Percentiles rank a stretch among this genome's conserved stretches.
These are phyloP conservation scores for Arthrinium phaeospermum DNA, from an alignment of 2,329 filamentous ascomycete genomes.

Conservation along the genomic window DNA sequence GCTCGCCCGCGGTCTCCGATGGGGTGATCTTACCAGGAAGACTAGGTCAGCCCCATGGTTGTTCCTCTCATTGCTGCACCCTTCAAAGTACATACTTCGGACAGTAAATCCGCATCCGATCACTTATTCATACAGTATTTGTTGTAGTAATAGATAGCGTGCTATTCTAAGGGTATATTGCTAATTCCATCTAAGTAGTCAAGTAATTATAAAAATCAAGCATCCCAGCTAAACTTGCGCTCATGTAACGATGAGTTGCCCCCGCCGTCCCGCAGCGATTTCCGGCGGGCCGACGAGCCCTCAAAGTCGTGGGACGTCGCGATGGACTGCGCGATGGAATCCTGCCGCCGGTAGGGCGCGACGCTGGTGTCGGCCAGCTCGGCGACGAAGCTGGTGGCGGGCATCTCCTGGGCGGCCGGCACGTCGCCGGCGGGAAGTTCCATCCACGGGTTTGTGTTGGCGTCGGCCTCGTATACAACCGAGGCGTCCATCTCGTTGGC, in stretches of 20 bases:
- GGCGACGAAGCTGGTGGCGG: neutral
- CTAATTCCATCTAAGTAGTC: too few species aligned
- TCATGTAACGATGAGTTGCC: neutral
- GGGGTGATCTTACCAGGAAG: too few species aligned
- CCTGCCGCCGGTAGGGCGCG: neutral
- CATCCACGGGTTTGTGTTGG: neutral
- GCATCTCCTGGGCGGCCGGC: neutral
- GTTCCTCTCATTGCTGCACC: too few species aligned
- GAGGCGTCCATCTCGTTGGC: neutral
- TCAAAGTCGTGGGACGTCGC: neutral
- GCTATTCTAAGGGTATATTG: too few species aligned
- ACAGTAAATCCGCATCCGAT: too few species aligned
- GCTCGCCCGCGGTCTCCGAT: too few species aligned
- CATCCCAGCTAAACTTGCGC: neutral
- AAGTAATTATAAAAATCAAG: neutral
- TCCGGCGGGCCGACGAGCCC: neutral
- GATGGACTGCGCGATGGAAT: neutral
- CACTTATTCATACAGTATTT: too few species aligned
- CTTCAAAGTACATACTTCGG: too few species aligned
- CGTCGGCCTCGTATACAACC: constrained; percentile 5
- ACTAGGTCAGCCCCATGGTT: too few species aligned
- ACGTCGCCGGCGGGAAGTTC: neutral
- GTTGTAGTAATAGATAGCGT: too few species aligned
- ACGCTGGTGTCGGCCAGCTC: constrained; percentile 14
- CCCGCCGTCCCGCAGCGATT: constrained; percentile 9